Base-by-base conservation (phyloP, 305 asterid species). In the Solanum hybrid region DNA sequence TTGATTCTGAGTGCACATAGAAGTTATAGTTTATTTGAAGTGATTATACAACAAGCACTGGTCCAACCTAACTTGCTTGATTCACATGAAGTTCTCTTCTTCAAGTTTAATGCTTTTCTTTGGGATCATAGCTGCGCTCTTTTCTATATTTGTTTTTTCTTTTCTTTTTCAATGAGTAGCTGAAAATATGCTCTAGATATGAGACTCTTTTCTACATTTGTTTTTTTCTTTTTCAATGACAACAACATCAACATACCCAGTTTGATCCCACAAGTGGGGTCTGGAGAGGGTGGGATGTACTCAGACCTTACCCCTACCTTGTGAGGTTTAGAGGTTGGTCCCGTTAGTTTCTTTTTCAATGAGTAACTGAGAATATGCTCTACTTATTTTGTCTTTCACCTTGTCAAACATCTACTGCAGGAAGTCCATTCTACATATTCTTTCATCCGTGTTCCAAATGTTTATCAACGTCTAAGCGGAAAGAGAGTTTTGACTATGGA, bases 401-500 rank as follows among this genome's bases (percentile, higher is more conserved):
- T 89, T 84, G n/a, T 79, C 65, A 45, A 78, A 79, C 81, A 27
- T 39, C 87, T 41, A 87, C 87, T 95, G 97, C 98, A 97, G 99
- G 96, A 95, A 91, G 95, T 90, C 87, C 99, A 96, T 91, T 95
- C 98, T 91, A 92, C 89, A 85, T 95, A 91, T 92, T 89, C 95
- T 37, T 96, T 96, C 92, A 96, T 97, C 77, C 86, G 92, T 90
- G 91, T 92, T 86, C 99, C 99, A 70, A 95, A 95, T 94, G 94
- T 97, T 85, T 92, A 92, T 90, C 95, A 39, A 87, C 94, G 94
- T 92, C 94, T 97, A 90, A 95, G 92, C 91, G 93, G 93, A 90
- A 96, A 92, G 93, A 93, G 98, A 93, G 95, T 97, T 90, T 93
- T 97, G 88, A 96, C 99, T 77, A 95, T 97, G 99, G 99, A 97